Conservation (phyloP, 441 rosid species). For the Sinapis alba region DNA sequence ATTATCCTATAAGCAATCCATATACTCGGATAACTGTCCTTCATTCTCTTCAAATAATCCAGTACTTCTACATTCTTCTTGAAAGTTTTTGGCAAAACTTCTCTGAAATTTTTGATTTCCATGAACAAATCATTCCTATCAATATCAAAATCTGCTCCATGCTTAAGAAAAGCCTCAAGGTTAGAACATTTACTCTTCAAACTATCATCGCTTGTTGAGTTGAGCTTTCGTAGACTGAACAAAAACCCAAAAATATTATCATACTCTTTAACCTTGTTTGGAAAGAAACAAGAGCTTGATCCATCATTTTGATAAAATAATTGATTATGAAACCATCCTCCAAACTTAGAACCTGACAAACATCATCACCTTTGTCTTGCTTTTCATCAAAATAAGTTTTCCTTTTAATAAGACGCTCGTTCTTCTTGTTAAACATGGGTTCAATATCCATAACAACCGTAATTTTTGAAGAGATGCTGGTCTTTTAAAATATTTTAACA, state of each 20-base stretch:
- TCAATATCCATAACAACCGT: neutral
- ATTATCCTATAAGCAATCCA: neutral
- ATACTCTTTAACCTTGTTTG: neutral
- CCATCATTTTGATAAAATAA: neutral
- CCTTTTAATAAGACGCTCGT: neutral
- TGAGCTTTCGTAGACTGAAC: neutral
- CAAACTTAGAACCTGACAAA: neutral
- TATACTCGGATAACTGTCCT: neutral
- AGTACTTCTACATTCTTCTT: neutral
- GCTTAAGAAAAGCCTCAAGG: neutral
- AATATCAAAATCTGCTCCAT: neutral
- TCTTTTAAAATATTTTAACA: no score
- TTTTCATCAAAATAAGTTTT: neutral
- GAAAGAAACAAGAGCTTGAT: neutral
- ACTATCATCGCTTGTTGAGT: neutral
- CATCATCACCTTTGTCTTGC: neutral
- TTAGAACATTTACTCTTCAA: neutral
- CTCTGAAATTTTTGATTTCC: neutral
- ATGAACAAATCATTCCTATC: neutral
- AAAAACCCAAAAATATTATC: neutral
- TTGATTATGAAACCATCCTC: neutral
- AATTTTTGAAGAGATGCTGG: no score
- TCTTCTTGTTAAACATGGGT: neutral
- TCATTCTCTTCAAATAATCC: neutral
- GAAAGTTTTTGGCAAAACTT: neutral